Conservation (phyloP, 2,329 filamentous ascomycete genomes). For the Alternaria sp. region DNA sequence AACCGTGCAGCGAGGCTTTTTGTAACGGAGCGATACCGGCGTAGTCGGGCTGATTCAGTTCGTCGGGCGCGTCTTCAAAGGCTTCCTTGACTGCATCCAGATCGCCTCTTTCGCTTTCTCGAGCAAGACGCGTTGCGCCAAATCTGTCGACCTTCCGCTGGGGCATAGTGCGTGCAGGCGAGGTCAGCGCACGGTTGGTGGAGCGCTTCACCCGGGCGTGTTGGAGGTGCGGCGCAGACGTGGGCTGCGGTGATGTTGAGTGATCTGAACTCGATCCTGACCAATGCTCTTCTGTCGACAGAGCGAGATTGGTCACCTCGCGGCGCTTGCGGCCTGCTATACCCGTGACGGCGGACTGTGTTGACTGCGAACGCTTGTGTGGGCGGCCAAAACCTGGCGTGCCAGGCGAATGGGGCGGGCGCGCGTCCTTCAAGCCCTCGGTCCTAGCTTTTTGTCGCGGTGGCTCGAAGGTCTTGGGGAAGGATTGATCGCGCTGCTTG, state of each 20-base stretch:
- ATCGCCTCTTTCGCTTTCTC: conserved; percentile 86
- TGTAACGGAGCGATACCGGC: conserved; percentile 96
- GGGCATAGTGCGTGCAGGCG: conserved; percentile 63
- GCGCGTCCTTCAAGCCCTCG: conserved; percentile 41
- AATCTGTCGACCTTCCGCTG: conserved; percentile 91
- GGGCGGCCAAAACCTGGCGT: conserved; percentile 41
- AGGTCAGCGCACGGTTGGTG: conserved; percentile 66
- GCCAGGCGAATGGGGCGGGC: conserved; percentile 43
- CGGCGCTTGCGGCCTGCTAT: conserved; percentile 41
- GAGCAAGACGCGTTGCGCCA: conserved; percentile 87
- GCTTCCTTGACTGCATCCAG: conserved; percentile 78
- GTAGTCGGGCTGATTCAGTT: conserved; percentile 88
- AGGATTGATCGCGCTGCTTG: conserved; percentile 48
- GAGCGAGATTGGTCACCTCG: conserved; percentile 38
- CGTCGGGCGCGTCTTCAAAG: conserved; percentile 79
- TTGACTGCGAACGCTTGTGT: conserved; percentile 49
- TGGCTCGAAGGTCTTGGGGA: conserved; percentile 44
- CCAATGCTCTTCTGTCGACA: conserved; percentile 42
- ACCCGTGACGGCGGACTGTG: conserved; percentile 42
- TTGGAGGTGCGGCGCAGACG: conserved; percentile 33
- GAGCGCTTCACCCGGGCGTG: conserved; percentile 63
- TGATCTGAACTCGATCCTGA: conserved; percentile 46
- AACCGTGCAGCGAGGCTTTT: conserved; percentile 87
- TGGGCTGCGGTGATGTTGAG: conserved; percentile 44
- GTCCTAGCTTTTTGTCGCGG: conserved; percentile 49